Base-by-base conservation (phyloP, 176 grass and related monocot species). In the Triticum monococcum region DNA sequence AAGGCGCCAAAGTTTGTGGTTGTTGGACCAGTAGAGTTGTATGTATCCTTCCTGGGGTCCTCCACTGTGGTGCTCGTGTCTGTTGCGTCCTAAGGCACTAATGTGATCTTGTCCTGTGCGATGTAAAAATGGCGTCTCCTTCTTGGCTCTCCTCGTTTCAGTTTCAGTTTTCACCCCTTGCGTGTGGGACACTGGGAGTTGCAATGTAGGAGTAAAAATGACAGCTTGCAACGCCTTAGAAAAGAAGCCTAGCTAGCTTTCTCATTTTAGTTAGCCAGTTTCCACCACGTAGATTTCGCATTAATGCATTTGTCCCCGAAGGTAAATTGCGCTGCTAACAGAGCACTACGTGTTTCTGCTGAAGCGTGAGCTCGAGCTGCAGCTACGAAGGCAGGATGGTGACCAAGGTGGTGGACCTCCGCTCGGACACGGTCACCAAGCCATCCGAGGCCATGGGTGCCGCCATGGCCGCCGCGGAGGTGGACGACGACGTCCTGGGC, bases 391-490 rank as follows among this genome's bases (percentile, higher is more conserved):
- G 22, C 5, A 61, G 20, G 43, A 94, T 99, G 94, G 87, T 90
- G 90, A 81, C 76, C 32, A 91, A 91, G 75, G 83, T 80, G 32
- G 90, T 99, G 46, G 97, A 99, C 81, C 92, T 99, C 8, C 93
- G 97, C 23, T 99, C 97, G 1, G 97, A 99, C 82, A 99, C 94
- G 9, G 97, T 99, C 2, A 99, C 97, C 9, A 99, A 99, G 84
- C 94, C 97, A 6, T 75, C 87, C 3, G 94, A 99, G 30, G 77
- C 87, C 1, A 99, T 99, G 97, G 88, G 97, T 3, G 82, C 82
- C 4, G 97, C 97, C 74, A 99, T 99, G 97, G 92, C 97, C 26
- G 81, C 82, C 7, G 97, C 97, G 54, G 94, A 94, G 4, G 97
- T 99, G 16, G 97, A 99, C 61, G 97, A 99, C 79, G 97, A 99